phyloP scores from a whole-genome alignment of 139 green algal genomes.

The Chlamydomonas sp. region DNA sequence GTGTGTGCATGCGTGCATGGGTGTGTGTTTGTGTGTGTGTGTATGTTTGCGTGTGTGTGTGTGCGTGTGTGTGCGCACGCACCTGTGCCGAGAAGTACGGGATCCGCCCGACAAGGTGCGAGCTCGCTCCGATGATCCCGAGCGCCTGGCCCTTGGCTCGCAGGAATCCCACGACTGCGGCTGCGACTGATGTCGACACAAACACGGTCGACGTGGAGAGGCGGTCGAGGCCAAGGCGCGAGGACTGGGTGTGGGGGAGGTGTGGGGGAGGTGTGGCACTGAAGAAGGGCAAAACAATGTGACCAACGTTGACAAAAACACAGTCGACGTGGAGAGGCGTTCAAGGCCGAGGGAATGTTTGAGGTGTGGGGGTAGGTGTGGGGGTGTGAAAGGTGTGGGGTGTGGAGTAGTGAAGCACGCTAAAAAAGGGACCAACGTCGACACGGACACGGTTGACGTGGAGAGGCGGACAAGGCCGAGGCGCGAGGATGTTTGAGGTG shows the following conservation, averaged over 20 bases:
- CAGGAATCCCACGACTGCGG: constrained; percentile 58
- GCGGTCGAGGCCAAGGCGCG: constrained; percentile 41
- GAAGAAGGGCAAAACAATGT: too few relatives aligned
- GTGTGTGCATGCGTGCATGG: too few relatives aligned
- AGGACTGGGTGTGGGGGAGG: too few relatives aligned
- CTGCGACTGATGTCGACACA: constrained; percentile 24
- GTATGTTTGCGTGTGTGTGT: too few relatives aligned
- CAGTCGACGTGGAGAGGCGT: background rate
- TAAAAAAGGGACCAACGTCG: background rate
- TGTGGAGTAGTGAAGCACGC: too few relatives aligned
- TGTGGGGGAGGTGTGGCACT: too few relatives aligned
- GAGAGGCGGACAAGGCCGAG: constrained; percentile 2
- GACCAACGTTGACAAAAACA: constrained; percentile 63
- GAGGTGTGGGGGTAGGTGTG: too few relatives aligned
- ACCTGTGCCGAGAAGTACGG: constrained; percentile 61
- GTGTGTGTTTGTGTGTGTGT: too few relatives aligned
- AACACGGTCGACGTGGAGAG: constrained; percentile 48
- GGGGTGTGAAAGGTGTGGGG: too few relatives aligned
- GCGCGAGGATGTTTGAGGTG: too few relatives aligned
- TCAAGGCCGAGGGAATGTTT: background rate
- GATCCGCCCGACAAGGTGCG: constrained; percentile 50
- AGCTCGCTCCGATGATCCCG: constrained; percentile 24
- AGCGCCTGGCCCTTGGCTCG: constrained; percentile 13
- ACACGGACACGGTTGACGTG: background rate
- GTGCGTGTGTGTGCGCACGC: too few relatives aligned